Conservation (phyloP, 306 rosid genomes). For the Vigna nakashimae region DNA sequence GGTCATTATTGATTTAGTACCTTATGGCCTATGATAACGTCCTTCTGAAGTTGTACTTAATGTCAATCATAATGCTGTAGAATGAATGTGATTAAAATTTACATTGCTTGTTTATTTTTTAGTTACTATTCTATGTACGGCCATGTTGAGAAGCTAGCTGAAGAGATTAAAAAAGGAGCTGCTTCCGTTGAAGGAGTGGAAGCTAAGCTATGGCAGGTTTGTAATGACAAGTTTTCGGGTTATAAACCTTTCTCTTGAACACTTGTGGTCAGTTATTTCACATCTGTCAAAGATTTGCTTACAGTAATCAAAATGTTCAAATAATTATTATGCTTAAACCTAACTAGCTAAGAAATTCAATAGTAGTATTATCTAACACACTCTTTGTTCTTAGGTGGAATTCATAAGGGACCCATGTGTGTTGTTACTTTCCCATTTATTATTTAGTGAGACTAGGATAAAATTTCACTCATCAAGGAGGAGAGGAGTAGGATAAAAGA, state of each 20-base stretch:
- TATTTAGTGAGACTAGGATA: neutral
- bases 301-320: conserved; percentile 25
- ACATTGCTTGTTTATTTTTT: conserved; percentile 41
- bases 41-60: conserved; percentile 30
- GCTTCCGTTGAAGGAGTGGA: conserved; percentile 96
- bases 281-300: conserved; percentile 19
- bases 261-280: neutral
- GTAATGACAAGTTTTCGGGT: conserved; percentile 34
- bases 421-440: neutral
- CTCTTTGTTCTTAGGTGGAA: neutral
- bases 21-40: conserved; percentile 5
- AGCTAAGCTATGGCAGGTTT: conserved; percentile 89
- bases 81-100: conserved; percentile 41
- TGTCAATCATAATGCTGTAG: conserved; percentile 33
- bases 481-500: neutral
- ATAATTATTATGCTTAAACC: conserved; percentile 10
- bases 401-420: neutral
- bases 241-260: neutral
- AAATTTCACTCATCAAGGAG: neutral
- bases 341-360: neutral
- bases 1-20: conserved; percentile 27
- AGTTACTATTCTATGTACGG: conserved; percentile 94
- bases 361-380: neutral
- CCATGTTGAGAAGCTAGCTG: conserved; percentile 90
- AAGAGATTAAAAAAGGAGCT: conserved; percentile 88